Percentiles rank a stretch among this genome's conserved stretches.
Conservation (phyloP, 1,284 basidiomycete genomes). For the Abortiporus biennis region DNA sequence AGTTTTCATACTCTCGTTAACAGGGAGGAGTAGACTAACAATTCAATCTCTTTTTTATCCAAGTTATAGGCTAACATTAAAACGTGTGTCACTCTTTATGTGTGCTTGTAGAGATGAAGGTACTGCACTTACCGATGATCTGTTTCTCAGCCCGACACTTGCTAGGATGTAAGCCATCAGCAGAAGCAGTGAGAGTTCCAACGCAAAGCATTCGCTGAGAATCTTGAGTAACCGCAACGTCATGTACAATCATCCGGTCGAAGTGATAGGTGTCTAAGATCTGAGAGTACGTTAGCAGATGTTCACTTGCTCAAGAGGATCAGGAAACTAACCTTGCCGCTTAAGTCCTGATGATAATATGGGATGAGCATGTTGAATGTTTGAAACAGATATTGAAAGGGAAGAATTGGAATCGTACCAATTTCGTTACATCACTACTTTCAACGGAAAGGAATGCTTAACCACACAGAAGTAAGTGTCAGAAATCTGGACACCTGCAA, state of each 20-base stretch:
- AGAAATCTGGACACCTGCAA: no score
- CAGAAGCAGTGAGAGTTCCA: constrained; percentile 58
- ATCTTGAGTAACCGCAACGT: constrained; percentile 70
- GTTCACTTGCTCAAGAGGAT: not conserved
- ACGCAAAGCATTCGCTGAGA: constrained; percentile 61
- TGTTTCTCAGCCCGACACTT: constrained; percentile 73
- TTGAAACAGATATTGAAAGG: not conserved
- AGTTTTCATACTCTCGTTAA: constrained; percentile 1
- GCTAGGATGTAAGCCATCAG: constrained; percentile 62
- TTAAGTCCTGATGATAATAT: constrained; percentile 37
- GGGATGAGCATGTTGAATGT: not conserved
- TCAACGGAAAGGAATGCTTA: constrained; percentile 55
- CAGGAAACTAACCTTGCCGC: constrained; percentile 32
- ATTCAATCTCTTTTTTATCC: constrained; percentile 56
- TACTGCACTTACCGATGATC: constrained; percentile 50
- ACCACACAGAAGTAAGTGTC: not conserved
- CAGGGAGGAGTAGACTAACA: constrained; percentile 34
- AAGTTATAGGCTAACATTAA: constrained; percentile 59
- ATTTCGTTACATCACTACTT: constrained; percentile 40
- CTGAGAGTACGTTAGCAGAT: constrained; percentile 21
- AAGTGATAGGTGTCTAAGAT: constrained; percentile 57
- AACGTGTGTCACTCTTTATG: not conserved
- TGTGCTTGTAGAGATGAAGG: constrained; percentile 2
- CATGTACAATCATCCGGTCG: constrained; percentile 61
- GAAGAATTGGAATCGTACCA: constrained; percentile 34